These are phyloP conservation scores for Microstegium vimineum DNA, from an alignment of 176 grass and related monocot species.

Conservation along the genomic window DNA sequence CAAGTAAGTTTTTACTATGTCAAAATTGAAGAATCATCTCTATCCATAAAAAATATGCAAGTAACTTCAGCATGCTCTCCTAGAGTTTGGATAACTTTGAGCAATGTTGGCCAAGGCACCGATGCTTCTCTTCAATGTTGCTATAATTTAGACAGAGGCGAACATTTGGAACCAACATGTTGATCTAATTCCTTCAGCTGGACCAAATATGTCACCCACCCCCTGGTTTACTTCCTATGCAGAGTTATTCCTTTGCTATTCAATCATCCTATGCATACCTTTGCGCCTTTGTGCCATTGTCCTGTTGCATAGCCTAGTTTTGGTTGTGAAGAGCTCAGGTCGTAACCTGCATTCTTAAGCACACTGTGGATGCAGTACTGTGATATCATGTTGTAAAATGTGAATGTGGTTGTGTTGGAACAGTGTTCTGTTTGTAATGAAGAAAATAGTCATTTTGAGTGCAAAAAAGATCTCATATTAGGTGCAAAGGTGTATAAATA, in stretches of 20 bases:
- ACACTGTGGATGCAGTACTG: not conserved
- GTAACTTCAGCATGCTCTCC: not conserved
- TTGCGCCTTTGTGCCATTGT: not conserved
- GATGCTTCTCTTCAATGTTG: not conserved
- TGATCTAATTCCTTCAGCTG: not conserved
- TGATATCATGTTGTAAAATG: not conserved
- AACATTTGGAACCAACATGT: not conserved
- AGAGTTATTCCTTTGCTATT: not conserved
- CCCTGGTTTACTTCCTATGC: not conserved
- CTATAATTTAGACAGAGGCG: not conserved
- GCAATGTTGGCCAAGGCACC: not conserved
- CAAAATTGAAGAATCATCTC: not conserved
- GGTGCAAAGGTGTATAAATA: not conserved
- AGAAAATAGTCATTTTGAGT: not conserved
- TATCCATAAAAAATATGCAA: not conserved
- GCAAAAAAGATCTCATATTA: not conserved
- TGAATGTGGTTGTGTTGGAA: not conserved
- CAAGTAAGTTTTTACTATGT: constrained; percentile 61
- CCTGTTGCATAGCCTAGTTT: not conserved
- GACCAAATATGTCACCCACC: not conserved
- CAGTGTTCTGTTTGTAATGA: not conserved
- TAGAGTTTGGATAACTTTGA: constrained; percentile 8
- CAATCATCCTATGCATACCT: not conserved
- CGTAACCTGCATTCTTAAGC: not conserved
- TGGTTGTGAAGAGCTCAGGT: not conserved